Evolutionary conservation across 495 filamentous ascomycete species (phyloP).

Genomic region (Aspergillus indologenus): DNA sequence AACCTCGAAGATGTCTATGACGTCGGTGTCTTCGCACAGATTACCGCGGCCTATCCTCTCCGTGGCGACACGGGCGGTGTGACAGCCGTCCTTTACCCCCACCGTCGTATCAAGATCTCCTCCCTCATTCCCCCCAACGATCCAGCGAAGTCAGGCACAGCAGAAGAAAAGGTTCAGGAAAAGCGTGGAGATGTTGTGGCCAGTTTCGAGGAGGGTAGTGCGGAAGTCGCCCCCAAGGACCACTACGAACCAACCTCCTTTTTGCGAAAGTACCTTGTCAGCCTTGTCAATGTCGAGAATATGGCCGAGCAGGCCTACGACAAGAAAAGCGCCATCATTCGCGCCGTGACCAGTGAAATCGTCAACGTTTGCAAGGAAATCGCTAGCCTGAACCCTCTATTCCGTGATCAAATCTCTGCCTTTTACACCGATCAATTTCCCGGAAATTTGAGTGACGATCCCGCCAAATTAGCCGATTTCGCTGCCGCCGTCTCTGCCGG

Average conservation of each 20-base stretch:
- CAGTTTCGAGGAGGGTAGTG: constrained; percentile 81
- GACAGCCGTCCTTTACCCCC: constrained; percentile 92
- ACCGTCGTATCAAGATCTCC: constrained; percentile 89
- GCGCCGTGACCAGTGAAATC: constrained; percentile 93
- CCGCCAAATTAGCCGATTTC: constrained; percentile 92
- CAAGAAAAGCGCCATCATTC: constrained; percentile 78
- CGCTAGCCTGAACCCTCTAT: constrained; percentile 87
- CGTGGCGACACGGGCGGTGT: constrained; percentile 73
- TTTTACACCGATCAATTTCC: constrained; percentile 94
- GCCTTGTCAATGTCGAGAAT: constrained; percentile 92
- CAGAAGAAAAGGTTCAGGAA: constrained; percentile 60
- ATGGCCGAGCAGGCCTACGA: constrained; percentile 83
- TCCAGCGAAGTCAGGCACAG: constrained; percentile 33
- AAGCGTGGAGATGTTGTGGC: constrained; percentile 93
- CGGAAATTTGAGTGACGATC: constrained; percentile 92
- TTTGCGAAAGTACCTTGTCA: constrained; percentile 84
- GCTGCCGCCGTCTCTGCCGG: constrained; percentile 91
- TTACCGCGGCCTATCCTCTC: constrained; percentile 90
- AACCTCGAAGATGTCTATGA: constrained; percentile 87
- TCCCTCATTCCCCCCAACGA: constrained; percentile 67
- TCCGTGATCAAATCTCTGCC: constrained; percentile 94
- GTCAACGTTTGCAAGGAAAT: constrained; percentile 98
- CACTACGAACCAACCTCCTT: constrained; percentile 89
- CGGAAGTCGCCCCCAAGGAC: constrained; percentile 44
- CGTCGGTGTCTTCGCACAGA: constrained; percentile 94